Percentiles rank a stretch among this genome's conserved stretches.
These are phyloP conservation scores for Mortierella polycephala DNA, from an alignment of 371 early-diverging fungal species.

Conservation along the genomic window DNA sequence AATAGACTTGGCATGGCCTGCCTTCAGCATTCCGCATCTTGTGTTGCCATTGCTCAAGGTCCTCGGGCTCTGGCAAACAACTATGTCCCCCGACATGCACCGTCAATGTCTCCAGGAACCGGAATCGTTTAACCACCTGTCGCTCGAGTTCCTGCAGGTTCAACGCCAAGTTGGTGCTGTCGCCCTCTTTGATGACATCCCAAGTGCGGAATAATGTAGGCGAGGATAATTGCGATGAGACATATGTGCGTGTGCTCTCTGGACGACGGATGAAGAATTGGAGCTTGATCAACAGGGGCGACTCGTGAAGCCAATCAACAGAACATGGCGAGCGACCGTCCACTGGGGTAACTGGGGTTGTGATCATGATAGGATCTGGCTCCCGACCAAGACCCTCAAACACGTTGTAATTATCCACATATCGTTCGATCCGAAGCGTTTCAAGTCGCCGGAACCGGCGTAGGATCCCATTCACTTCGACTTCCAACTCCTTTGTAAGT, in stretches of 20 bases:
- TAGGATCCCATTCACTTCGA: slow-evolving; percentile 12
- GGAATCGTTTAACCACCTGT: slow-evolving; percentile 19
- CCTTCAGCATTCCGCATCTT: not conserved
- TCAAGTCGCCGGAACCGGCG: slow-evolving; percentile 16
- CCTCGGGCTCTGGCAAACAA: not conserved
- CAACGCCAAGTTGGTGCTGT: not conserved
- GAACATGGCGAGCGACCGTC: not conserved
- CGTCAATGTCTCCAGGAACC: slow-evolving; percentile 16
- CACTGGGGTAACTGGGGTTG: not conserved
- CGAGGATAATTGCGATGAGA: not conserved
- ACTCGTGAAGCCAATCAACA: not conserved
- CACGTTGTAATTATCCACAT: slow-evolving; percentile 1
- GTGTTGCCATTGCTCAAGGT: slow-evolving; percentile 1
- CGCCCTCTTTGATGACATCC: not conserved
- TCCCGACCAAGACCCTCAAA: slow-evolving; percentile 10
- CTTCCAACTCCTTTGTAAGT: not conserved
- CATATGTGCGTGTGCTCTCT: too few relatives aligned
- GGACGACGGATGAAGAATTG: not conserved
- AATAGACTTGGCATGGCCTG: too few relatives aligned
- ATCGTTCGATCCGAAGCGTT: slow-evolving; percentile 19
- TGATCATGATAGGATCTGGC: not conserved
- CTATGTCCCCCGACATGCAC: not conserved
- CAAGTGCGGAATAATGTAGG: not conserved
- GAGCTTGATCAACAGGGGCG: slow-evolving; percentile 1
- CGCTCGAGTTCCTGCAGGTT: slow-evolving; percentile 2